Evolutionary conservation across 768 basidiomycete genomes (phyloP), one percentile per base, ranked within the genome.

Genomic region (Termitomyces sp.): DNA sequence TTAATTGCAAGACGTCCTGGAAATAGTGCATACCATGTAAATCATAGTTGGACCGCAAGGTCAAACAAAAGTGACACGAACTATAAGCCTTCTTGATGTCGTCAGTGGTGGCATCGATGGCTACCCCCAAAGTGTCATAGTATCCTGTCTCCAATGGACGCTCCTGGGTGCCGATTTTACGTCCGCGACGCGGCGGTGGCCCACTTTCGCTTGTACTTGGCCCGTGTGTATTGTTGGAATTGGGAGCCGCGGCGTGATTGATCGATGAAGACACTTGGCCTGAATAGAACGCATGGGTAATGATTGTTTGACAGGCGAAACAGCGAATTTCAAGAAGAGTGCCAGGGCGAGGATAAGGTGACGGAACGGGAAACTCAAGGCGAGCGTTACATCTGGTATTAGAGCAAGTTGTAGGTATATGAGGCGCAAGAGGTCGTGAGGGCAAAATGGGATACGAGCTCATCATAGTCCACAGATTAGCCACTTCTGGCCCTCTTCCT

Each of bases 51-150:
- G 44, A 39, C 17, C 2, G 59, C 37, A 53, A 40, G 43, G 37
- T 45, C 2, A 42, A 43, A n/a, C 32, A 32, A 16, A 32, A 50
- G 21, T 45, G 40, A 21, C 55, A 75, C 82, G 59, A 65, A 87
- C 94, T 84, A 72, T 96, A 95, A 2, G 94, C 89, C 68, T 89
- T 94, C 79, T 95, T 95, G 67, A 96, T 79, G 48, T 95, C 93
- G 17, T 93, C 91, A 4, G 80, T 79, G 16, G 86, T 85, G 7
- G 92, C 92, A 59, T 84, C 80, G 17, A 89, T 77, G 0, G 87
- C 70, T 1, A 95, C 80, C 7, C 89, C 90, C 5, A 95, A 76
- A 21, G 90, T 78, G 66, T 96, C 92, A 64, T 95, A 96, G 71
- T 94, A 95, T n/a, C 80, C 86, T 0, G 89, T 94, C 66, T 96